Base-by-base conservation (phyloP, 306 rosid genomes). In the Dryas octopetala region DNA sequence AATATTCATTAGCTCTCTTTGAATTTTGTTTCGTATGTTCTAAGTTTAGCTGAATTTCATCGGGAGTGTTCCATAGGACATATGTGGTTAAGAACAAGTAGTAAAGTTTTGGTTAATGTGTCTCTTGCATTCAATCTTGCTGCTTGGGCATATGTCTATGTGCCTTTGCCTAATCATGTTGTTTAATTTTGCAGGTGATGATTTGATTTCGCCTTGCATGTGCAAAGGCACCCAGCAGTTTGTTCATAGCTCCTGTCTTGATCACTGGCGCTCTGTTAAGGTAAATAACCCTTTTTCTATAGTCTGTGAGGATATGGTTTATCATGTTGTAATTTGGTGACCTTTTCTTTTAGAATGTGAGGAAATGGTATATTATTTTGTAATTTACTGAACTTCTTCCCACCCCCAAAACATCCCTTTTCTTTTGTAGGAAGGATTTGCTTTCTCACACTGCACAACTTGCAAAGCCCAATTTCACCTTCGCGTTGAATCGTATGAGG, bases 161-260 rank as follows among this genome's bases (percentile, higher is more conserved):
- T 81, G 62, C 38, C 45, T 16, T 64, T 71, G 76, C 58, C 81
- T 76, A 75, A 62, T 26, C 11, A 26, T 44, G 0, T 26, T 74
- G 71, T 85, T 76, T 61, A 68, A 70, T 81, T 87, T 74, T 75
- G 45, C 74, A 96, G 99, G 83, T 67, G 98, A 96, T 78, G 98
- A 86, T 50, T 78, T 96, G 90, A 96, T 96, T 76, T 96, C 99
- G 17, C 99, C 99, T 9, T 96, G 99, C 91, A 88, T 89, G 96
- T 96, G 99, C 91, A 96, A 96, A 86, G 99, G 99, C 77, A 96
- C 99, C 51, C 99, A 96, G 83, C 99, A 96, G 82, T 96, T 96
- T 88, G 99, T 96, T 74, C 99, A 96, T 78, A 97, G 96, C 51
- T 86, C 91, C 19, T 96, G 99, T 76, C 99, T 96, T 79, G 99